Percentiles rank a stretch among this genome's conserved stretches.
Evolutionary conservation across 306 rosid species (phyloP).

Genomic region (Prinsepia uniflora): DNA sequence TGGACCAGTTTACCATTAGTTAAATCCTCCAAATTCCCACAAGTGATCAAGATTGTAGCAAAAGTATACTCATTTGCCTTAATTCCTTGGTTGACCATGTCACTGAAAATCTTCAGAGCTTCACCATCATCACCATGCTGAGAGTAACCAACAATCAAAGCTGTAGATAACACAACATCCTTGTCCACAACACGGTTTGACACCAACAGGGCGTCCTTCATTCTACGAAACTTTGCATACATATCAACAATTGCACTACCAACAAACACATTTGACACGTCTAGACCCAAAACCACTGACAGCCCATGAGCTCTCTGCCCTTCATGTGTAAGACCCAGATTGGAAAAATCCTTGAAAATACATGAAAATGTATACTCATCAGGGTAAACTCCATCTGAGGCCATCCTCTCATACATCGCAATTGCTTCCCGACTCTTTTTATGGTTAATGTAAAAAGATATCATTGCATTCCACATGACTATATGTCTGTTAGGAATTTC

Average conservation of each 20-base stretch:
- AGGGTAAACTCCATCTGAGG: constrained; percentile 47
- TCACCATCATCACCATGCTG: constrained; percentile 43
- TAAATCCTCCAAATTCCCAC: constrained; percentile 52
- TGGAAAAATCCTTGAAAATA: constrained; percentile 55
- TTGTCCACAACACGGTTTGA: constrained; percentile 48
- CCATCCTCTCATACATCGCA: constrained; percentile 43
- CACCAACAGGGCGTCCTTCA: constrained; percentile 50
- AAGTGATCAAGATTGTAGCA: constrained; percentile 50
- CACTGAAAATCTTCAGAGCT: constrained; percentile 46
- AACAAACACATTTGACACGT: constrained; percentile 51
- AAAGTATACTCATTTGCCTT: constrained; percentile 61
- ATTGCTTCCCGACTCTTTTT: constrained; percentile 46
- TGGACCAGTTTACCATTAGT: constrained; percentile 52
- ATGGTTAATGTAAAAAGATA: constrained; percentile 38
- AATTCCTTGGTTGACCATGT: constrained; percentile 41
- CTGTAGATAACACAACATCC: constrained; percentile 66
- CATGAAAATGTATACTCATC: constrained; percentile 62
- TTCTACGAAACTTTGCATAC: constrained; percentile 58
- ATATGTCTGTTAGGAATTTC: constrained; percentile 47
- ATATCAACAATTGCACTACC: constrained; percentile 57
- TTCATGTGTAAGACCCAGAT: constrained; percentile 30
- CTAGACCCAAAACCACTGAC: constrained; percentile 64
- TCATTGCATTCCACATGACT: constrained; percentile 58
- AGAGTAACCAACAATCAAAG: constrained; percentile 62
- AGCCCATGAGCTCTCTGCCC: constrained; percentile 59